Base-by-base conservation (phyloP, 2,329 filamentous ascomycete species). In the Scedosporium minutisporum region DNA sequence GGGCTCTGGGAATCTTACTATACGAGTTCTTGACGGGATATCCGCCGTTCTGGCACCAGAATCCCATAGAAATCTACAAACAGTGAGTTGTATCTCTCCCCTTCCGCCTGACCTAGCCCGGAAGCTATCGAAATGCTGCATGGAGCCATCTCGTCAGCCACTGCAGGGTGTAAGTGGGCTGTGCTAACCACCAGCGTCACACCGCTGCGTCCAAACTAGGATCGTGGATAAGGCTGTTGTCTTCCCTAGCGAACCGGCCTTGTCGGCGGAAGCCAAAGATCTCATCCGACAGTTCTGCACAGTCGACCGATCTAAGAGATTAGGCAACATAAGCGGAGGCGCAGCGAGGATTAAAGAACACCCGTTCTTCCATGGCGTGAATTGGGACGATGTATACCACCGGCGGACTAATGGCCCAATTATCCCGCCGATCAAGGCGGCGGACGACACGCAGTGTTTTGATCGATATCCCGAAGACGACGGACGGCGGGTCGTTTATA, bases 11-110 rank as follows among this genome's bases (percentile, higher is more conserved):
- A 27, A 92, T 93, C 67, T 75, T 95, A 63, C 87, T 93, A 64
- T 93, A 91, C 73, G 90, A 95, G 71, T 93, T 93, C 71, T 77
- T 93, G 58, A 91, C 90, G 9, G 90, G 90, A 29, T 92, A 93
- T 70, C 90, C 90, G 14, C 90, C 90, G 0, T 95, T 93, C 71
- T 95, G 90, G 89, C 87, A 93, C 70, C 87, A 90, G 66, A 93
- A 92, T 67, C 90, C 90, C 1, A 90, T 93, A 67, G 90, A 93
- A 72, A 93, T 93, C 64, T 93, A 93, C 75, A 90, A 91, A 72
- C 86, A 88, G 85, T 87, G 69, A 68, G 82, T 75, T 55, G 33
- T 38, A 38, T 38, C 12, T 38, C 10, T 10, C 33, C 10, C 4
- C 48, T 9, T 33, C 21, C 23, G 23, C 16, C 25, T 7, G 18